A percentile compares a stretch with the other conserved stretches of the same genome.
phyloP scores from a whole-genome alignment of 2,329 filamentous ascomycete genomes.

The Phyllachora maydis region DNA sequence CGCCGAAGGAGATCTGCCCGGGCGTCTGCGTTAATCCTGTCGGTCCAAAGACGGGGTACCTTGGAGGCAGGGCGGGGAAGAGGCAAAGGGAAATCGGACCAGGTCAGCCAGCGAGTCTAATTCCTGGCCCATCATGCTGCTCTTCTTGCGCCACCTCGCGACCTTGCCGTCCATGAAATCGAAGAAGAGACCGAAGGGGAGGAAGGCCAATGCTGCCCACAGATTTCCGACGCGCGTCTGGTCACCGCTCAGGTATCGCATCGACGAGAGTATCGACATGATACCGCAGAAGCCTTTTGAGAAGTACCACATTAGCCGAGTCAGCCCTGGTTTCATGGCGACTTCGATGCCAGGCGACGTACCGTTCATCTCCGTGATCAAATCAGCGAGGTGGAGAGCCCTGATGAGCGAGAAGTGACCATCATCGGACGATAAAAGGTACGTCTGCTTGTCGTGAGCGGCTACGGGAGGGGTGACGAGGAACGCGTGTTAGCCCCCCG shows the following conservation, averaged over 20 bases:
- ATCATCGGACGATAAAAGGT: constrained; percentile 45
- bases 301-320: background rate
- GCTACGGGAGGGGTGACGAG: no score
- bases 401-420: constrained; percentile 54
- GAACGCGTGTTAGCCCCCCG: no score
- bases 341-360: constrained; percentile 4
- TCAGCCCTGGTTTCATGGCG: constrained; percentile 1
- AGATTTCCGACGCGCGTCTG: constrained; percentile 45
- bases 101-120: constrained; percentile 88
- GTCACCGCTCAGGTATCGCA: constrained; percentile 75
- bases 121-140: constrained; percentile 93
- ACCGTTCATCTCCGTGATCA: constrained; percentile 72
- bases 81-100: constrained; percentile 30
- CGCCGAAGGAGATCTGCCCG: constrained; percentile 80
- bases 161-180: constrained; percentile 97
- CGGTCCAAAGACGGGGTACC: constrained; percentile 1
- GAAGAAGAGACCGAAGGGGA: constrained; percentile 89
- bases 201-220: constrained; percentile 67
- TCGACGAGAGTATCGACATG: constrained; percentile 88
- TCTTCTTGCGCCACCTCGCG: constrained; percentile 90
- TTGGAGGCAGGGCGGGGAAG: background rate
- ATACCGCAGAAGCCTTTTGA: constrained; percentile 68
- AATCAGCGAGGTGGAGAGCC: constrained; percentile 59
- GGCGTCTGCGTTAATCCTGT: no score
- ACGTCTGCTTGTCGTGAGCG: constrained; percentile 58